Conservation (phyloP, 2,329 filamentous ascomycete species). For the Calonectria ilicicola region DNA sequence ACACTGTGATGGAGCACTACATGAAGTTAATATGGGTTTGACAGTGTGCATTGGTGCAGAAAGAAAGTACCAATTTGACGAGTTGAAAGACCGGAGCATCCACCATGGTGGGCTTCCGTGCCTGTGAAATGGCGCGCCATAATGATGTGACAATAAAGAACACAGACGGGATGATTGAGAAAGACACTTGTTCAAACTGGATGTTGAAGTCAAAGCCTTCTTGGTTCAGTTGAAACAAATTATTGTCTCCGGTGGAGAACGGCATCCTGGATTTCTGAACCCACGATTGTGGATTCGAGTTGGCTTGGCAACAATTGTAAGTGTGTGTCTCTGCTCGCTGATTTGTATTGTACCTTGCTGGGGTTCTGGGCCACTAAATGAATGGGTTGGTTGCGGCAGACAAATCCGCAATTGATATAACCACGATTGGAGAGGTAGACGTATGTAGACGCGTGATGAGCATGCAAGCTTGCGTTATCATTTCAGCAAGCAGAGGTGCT, state of each 20-base stretch:
- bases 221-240: constrained; percentile 13
- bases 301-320: background rate
- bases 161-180: constrained; percentile 17
- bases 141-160: constrained; percentile 19
- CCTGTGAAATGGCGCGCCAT: constrained; percentile 18
- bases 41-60: too few relatives aligned
- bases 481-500: background rate
- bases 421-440: too few relatives aligned
- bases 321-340: background rate
- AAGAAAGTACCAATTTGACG: constrained; percentile 11
- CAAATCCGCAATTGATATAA: background rate
- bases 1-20: constrained; percentile 5
- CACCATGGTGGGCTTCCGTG: constrained; percentile 20
- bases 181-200: constrained; percentile 19
- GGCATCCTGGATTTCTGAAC: background rate
- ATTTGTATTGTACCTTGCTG: background rate
- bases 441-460: background rate
- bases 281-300: background rate
- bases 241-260: constrained; percentile 5
- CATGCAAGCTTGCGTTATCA: background rate
- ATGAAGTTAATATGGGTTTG: background rate
- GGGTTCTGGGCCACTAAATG: too few relatives aligned
- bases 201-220: constrained; percentile 21
- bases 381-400: background rate
- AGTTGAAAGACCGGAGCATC: constrained; percentile 19